Percentiles rank a stretch among this genome's conserved stretches.
phyloP scores from a whole-genome alignment of 129 eudicot species.

The Lactuca saligna region DNA sequence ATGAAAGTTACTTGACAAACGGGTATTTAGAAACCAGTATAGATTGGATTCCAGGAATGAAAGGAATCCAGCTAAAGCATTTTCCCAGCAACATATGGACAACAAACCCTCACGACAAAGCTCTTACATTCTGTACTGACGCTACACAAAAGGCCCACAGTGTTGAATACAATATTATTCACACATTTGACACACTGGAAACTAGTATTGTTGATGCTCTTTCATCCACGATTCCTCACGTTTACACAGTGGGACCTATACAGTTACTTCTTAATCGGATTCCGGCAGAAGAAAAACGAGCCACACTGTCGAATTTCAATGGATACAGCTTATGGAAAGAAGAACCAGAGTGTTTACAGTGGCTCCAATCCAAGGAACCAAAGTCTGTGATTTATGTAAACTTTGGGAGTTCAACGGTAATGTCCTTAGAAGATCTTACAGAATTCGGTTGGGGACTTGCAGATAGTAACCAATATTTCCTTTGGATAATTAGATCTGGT shows the following conservation, averaged over 20 bases:
- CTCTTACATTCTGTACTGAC: not conserved
- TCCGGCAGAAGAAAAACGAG: not conserved
- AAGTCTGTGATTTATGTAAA: conserved; percentile 13
- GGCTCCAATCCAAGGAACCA: conserved; percentile 2
- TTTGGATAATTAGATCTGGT: conserved; percentile 23
- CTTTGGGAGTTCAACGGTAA: conserved; percentile 16
- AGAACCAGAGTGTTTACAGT: conserved; percentile 22
- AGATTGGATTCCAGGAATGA: conserved; percentile 36
- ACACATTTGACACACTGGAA: conserved; percentile 33
- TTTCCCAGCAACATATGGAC: conserved; percentile 22
- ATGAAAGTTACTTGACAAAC: conserved; percentile 34
- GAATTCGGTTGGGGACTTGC: conserved; percentile 34
- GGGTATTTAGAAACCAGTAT: conserved; percentile 25
- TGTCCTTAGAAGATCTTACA: conserved; percentile 9
- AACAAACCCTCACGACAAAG: conserved; percentile 17
- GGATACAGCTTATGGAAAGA: conserved; percentile 27
- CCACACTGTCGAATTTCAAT: not conserved
- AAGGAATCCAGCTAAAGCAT: conserved; percentile 27
- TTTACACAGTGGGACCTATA: conserved; percentile 29
- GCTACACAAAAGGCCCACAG: conserved; percentile 18
- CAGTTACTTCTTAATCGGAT: conserved; percentile 25
- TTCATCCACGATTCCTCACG: conserved; percentile 11
- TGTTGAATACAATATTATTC: conserved; percentile 16
- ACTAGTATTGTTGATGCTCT: conserved; percentile 21
- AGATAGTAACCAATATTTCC: conserved; percentile 22